These are phyloP conservation scores for Abrus pulchellus DNA, from an alignment of 306 rosid genomes.

Conservation along the genomic window DNA sequence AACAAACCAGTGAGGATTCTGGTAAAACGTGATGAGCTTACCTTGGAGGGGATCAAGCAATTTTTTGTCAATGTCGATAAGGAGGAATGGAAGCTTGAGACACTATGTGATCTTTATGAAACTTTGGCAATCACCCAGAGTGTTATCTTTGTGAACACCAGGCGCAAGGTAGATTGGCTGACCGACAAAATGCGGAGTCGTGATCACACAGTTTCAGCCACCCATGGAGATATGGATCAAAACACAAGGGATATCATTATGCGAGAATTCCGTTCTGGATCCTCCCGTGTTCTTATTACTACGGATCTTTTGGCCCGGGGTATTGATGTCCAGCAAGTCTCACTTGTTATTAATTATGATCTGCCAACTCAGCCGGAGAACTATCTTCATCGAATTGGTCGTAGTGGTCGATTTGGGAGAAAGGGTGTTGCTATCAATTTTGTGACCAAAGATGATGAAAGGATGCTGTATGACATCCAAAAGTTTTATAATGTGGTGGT, in stretches of 20 bases:
- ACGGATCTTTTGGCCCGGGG: slow-evolving; percentile 33
- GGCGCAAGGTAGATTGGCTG: slow-evolving; percentile 34
- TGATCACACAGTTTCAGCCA: slow-evolving; percentile 34
- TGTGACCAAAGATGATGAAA: slow-evolving; percentile 23
- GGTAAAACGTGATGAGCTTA: slow-evolving; percentile 34
- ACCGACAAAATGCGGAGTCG: slow-evolving; percentile 37
- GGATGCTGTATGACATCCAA: slow-evolving; percentile 30
- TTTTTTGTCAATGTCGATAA: slow-evolving; percentile 20
- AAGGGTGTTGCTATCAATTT: slow-evolving; percentile 38
- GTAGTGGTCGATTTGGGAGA: slow-evolving; percentile 36
- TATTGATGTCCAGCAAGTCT: slow-evolving; percentile 18
- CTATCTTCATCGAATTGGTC: slow-evolving; percentile 39
- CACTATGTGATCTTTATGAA: slow-evolving; percentile 31
- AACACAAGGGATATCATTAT: slow-evolving; percentile 79
- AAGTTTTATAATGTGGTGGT: slow-evolving; percentile 25
- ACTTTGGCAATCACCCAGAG: slow-evolving; percentile 34
- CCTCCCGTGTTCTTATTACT: slow-evolving; percentile 70
- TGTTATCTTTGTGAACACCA: slow-evolving; percentile 35
- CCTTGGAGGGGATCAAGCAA: slow-evolving; percentile 34
- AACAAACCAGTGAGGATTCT: slow-evolving; percentile 34
- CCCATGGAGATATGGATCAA: slow-evolving; percentile 83
- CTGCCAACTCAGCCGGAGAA: slow-evolving; percentile 39
- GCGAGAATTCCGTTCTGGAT: slow-evolving; percentile 84
- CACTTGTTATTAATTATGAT: slow-evolving; percentile 31
- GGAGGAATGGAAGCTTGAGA: slow-evolving; percentile 25